Percentiles rank a stretch among this genome's conserved stretches.
Conservation (phyloP, 1,139 yeast species). For the Saccharomyces uvarum region DNA sequence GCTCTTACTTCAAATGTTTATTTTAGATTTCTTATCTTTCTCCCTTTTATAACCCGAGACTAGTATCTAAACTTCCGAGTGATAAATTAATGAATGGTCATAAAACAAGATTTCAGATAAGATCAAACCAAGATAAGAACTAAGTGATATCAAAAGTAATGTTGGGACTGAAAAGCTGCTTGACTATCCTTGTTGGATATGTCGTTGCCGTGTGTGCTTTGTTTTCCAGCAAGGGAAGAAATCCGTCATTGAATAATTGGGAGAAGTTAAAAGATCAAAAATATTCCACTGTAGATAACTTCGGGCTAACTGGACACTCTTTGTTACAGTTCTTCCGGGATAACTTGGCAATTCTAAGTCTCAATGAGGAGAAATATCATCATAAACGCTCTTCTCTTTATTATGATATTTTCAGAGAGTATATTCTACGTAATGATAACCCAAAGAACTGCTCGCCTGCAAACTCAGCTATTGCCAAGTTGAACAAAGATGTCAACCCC, state of each 20-base stretch:
- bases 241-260: background rate
- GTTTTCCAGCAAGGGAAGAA: background rate
- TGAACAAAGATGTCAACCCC: constrained; percentile 43
- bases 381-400: constrained; percentile 9
- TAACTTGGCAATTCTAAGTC: background rate
- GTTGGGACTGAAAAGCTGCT: background rate
- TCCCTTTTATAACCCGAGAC: background rate
- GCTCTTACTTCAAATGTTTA: background rate
- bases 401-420: constrained; percentile 13
- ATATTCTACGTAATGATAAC: constrained; percentile 6
- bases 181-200: background rate
- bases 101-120: background rate
- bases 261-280: background rate
- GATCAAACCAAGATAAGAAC: background rate
- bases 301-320: background rate
- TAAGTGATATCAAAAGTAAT: background rate
- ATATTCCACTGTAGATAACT: background rate
- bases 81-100: background rate
- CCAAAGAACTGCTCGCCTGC: constrained; percentile 9
- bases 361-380: background rate
- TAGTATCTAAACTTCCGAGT: background rate
- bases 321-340: background rate
- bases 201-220: background rate
- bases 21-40: background rate
- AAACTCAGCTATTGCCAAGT: constrained; percentile 16